Evolutionary conservation across 1,284 basidiomycete genomes (phyloP), one percentile per base, ranked within the genome.

Genomic region (Ganoderma resinaceum): DNA sequence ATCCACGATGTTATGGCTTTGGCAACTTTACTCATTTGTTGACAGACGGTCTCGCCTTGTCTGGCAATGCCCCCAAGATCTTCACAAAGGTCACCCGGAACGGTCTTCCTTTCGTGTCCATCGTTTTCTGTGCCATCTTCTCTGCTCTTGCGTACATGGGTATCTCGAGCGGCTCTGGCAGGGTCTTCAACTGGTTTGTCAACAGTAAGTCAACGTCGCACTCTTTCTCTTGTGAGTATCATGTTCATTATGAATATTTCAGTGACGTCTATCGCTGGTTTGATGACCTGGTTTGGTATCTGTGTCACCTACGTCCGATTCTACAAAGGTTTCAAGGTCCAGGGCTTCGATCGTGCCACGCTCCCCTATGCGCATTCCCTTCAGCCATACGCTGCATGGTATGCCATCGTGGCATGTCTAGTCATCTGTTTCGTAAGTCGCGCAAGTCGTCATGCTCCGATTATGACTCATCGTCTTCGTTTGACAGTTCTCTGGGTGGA

Each of bases 201-300:
- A 93, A 91, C 82, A 90, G 75, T 76, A 42, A 65, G 75, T 74
- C 3, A 2, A 12, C n/a, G 29, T 23, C 20, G 53, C 14, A 29
- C 8, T 3, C 33, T 7, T 40, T 26, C 38, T 18, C 58, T 70
- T 23, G 55, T 66, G 0, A 37, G 18, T n/a, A 12, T 35, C 35
- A 7, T 31, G 40, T 53, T 66, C 18, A n/a, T 70, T 46, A 11
- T 38, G 61, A 1, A 7, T 38, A 3, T 12, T 58, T 37, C 37
- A 73, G 69, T 72, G 72, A 74, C 86, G 60, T 75, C 87, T 40
- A 77, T 89, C 31, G 86, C 86, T 20, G 91, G 91, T 58, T 78
- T 92, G 68, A 86, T 95, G 84, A 93, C 93, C 1, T 97, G 95
- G 95, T 91, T 93, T 76, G 93, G 91, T 72, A 96, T 96, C 76